These are phyloP conservation scores for Pythium apleroticum DNA, from an alignment of 352 stramenopile species.

Conservation along the genomic window DNA sequence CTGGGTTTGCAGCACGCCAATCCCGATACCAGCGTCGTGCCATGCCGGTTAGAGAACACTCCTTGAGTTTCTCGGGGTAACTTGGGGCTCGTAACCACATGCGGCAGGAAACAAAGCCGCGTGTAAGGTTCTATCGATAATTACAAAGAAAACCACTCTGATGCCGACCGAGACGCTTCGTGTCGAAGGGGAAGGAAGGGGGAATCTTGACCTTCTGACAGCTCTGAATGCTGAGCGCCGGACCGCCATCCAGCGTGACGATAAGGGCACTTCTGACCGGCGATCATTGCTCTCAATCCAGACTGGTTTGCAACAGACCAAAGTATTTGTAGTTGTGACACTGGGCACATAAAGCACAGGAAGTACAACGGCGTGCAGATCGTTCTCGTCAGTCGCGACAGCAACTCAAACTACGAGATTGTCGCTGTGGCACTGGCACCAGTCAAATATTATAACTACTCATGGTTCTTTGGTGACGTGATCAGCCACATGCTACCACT, in stretches of 20 bases:
- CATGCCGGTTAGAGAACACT: not conserved
- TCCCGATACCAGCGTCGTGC: not conserved
- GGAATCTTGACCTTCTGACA: too few relatives aligned
- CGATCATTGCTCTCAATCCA: conserved; percentile 18
- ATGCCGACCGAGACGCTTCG: too few relatives aligned
- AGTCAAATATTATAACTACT: conserved; percentile 24
- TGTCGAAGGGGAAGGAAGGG: too few relatives aligned
- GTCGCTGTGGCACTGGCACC: conserved; percentile 21
- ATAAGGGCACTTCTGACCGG: conserved; percentile 11
- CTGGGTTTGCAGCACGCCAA: not conserved
- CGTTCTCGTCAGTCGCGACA: conserved; percentile 24
- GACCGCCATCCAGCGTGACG: conserved; percentile 4
- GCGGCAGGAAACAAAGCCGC: too few relatives aligned
- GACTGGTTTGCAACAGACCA: conserved; percentile 10
- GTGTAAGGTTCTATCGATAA: too few relatives aligned
- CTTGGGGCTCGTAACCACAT: too few relatives aligned
- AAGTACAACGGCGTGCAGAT: conserved; percentile 31
- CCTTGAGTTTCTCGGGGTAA: too few relatives aligned
- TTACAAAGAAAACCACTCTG: too few relatives aligned
- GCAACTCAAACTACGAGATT: conserved; percentile 29
- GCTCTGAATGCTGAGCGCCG: too few relatives aligned
- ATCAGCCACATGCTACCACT: conserved; percentile 20
- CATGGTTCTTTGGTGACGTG: conserved; percentile 22
- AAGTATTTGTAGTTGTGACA: conserved; percentile 23
- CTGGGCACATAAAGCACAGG: conserved; percentile 32